These are phyloP conservation scores for Aschersonia sp. DNA, from an alignment of 2,329 filamentous ascomycete species.

Conservation along the genomic window DNA sequence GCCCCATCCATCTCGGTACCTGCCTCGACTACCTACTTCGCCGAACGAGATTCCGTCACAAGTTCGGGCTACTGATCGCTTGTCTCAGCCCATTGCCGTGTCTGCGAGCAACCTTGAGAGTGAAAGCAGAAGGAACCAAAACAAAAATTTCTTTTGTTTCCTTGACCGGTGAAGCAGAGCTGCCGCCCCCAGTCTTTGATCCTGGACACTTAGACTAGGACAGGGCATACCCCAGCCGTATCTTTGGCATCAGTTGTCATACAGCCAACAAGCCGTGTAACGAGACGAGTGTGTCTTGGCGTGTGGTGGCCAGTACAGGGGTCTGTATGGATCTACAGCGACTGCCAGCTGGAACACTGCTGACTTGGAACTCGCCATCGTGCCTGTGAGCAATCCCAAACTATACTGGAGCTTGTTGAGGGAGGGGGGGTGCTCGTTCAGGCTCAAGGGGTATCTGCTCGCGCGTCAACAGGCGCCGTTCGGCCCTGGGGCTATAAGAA, in stretches of 20 bases:
- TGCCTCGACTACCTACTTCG: background rate
- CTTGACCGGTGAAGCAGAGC: background rate
- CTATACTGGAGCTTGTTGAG: background rate
- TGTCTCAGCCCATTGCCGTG: constrained; percentile 1
- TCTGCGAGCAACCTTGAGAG: background rate
- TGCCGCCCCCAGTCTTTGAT: background rate
- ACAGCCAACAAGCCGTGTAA: constrained; percentile 14
- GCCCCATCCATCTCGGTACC: constrained; percentile 6
- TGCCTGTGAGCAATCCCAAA: constrained; percentile 8
- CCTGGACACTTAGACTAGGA: background rate
- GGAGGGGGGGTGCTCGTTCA: background rate
- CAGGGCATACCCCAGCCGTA: constrained; percentile 12
- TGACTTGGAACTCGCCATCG: constrained; percentile 11
- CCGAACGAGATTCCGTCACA: background rate
- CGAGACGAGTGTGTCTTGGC: constrained; percentile 11
- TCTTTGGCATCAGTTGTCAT: constrained; percentile 12
- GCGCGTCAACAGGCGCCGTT: background rate
- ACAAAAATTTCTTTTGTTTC: background rate
- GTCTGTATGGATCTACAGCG: constrained; percentile 9
- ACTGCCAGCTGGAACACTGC: constrained; percentile 1
- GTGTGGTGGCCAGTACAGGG: constrained; percentile 20
- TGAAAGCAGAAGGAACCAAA: no score
- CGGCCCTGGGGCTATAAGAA: constrained; percentile 26
- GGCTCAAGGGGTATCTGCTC: background rate
- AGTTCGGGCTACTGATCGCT: background rate